phyloP scores from a whole-genome alignment of 108 stramenopile genomes.

The Conticribra weissflogii region DNA sequence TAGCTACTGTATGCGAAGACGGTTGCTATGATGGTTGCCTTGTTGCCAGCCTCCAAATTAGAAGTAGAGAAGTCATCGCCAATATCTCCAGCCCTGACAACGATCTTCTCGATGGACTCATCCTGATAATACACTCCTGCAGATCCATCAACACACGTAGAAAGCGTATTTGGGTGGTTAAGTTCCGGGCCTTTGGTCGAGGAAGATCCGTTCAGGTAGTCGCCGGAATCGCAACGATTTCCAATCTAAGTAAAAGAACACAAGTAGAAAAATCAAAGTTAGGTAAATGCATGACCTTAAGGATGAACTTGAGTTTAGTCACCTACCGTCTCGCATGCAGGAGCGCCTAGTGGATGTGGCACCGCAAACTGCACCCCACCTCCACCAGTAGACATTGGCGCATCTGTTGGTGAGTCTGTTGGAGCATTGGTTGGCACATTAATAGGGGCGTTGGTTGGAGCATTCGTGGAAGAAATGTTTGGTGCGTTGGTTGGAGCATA shows the following conservation, averaged over 20 bases:
- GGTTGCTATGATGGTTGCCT: slow-evolving; percentile 3
- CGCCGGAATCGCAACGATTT: not conserved
- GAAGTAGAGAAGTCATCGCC: not conserved
- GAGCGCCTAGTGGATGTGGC: not conserved
- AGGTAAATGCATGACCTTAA: too few relatives aligned
- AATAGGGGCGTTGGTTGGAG: not conserved
- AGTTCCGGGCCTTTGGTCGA: slow-evolving; percentile 4
- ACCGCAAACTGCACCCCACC: too few relatives aligned
- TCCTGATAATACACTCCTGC: slow-evolving; percentile 9
- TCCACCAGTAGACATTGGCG: not conserved
- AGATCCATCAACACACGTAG: slow-evolving; percentile 4
- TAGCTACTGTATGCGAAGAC: not conserved
- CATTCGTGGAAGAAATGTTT: not conserved
- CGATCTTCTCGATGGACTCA: slow-evolving; percentile 19
- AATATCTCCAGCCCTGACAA: slow-evolving; percentile 4
- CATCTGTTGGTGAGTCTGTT: not conserved
- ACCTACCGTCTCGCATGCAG: not conserved
- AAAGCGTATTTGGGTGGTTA: slow-evolving; percentile 10
- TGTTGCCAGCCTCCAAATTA: not conserved
- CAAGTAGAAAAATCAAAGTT: not conserved
- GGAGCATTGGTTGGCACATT: not conserved
- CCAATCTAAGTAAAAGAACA: not conserved
- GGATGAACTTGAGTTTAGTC: too few relatives aligned
- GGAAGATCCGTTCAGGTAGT: not conserved
- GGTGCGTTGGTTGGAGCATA: not conserved